phyloP scores from a whole-genome alignment of 176 grass and related monocot species.

The Musa itinerans region DNA sequence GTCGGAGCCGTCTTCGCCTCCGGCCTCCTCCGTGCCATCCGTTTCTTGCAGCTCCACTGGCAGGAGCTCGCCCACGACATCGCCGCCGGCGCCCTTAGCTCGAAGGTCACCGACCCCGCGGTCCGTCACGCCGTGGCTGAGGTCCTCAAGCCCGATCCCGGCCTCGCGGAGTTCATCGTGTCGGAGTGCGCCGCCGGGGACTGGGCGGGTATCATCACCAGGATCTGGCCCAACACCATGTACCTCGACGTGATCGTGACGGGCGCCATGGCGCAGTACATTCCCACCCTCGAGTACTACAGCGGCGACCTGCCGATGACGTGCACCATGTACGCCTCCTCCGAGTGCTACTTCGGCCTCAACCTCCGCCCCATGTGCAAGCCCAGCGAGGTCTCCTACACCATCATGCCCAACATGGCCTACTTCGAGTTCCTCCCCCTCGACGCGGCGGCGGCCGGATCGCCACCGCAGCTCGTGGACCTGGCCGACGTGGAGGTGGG shows the following conservation, averaged over 20 bases:
- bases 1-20: conserved; percentile 95
- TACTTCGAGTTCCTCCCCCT: conserved; percentile 93
- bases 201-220: conserved; percentile 66
- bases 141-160: conserved; percentile 37
- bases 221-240: conserved; percentile 92
- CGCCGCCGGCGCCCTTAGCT: conserved; percentile 39
- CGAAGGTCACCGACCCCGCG: conserved; percentile 35
- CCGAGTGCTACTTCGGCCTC: conserved; percentile 96
- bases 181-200: conserved; percentile 44
- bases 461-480: conserved; percentile 22
- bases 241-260: conserved; percentile 99
- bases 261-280: conserved; percentile 94
- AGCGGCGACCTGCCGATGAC: conserved; percentile 81
- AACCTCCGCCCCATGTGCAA: conserved; percentile 88
- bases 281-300: conserved; percentile 88
- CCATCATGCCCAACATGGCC: conserved; percentile 99
- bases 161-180: conserved; percentile 29
- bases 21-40: conserved; percentile 86
- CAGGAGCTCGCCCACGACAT: conserved; percentile 61
- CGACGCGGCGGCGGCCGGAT: conserved; percentile 7
- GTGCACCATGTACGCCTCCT: conserved; percentile 98
- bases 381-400: conserved; percentile 84
- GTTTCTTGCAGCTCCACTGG: conserved; percentile 85
- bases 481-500: conserved; percentile 16
- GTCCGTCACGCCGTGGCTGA: conserved; percentile 55